Evolutionary conservation across 352 stramenopile genomes (phyloP).

Genomic region (Nothophytophthora sp.): DNA sequence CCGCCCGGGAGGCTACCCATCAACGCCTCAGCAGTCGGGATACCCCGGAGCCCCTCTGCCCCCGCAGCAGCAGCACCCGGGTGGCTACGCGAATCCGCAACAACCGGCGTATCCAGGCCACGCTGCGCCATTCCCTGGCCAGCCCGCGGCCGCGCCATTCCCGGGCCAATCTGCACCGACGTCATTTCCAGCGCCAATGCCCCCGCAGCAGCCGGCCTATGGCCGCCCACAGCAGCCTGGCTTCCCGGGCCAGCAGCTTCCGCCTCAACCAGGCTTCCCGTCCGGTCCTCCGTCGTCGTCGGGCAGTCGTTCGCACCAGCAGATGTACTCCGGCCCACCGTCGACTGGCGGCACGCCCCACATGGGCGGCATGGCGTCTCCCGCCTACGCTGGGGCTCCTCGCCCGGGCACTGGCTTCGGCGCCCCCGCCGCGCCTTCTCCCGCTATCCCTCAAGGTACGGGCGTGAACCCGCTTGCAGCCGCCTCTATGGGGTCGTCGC

Average conservation of each 20-base stretch:
- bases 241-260: constrained; percentile 30
- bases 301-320: constrained; percentile 21
- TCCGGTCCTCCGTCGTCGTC: constrained; percentile 59
- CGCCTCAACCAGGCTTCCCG: constrained; percentile 35
- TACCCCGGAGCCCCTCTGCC: constrained; percentile 34
- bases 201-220: constrained; percentile 34
- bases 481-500: constrained; percentile 63
- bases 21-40: constrained; percentile 27
- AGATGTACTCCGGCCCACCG: constrained; percentile 41
- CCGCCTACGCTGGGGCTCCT: constrained; percentile 30
- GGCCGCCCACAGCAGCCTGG: constrained; percentile 39
- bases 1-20: constrained; percentile 37
- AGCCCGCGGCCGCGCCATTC: constrained; percentile 29
- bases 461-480: constrained; percentile 72
- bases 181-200: constrained; percentile 28
- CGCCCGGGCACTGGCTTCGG: constrained; percentile 39
- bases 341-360: constrained; percentile 30
- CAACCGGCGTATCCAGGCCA: constrained; percentile 39
- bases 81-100: constrained; percentile 32
- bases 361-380: constrained; percentile 24
- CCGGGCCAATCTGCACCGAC: constrained; percentile 28
- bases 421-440: constrained; percentile 25
- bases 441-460: constrained; percentile 59
- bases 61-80: constrained; percentile 30
- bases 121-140: constrained; percentile 24